Evolutionary conservation across 495 filamentous ascomycete genomes (phyloP).

Genomic region (Penicillium atrosanguineum): DNA sequence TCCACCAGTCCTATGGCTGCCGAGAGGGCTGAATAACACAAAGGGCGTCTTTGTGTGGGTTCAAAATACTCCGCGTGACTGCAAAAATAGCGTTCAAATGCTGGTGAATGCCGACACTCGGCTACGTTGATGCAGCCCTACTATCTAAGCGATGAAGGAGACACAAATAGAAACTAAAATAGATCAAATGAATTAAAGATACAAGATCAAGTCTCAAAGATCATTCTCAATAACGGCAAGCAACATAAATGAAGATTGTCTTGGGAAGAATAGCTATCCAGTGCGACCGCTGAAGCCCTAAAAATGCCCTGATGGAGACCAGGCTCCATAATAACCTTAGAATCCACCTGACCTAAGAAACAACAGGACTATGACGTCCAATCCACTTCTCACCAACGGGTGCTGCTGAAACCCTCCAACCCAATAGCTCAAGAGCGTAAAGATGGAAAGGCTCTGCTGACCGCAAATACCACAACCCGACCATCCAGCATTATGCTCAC

Average conservation of each 20-base stretch:
- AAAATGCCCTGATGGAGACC: slow-evolving; percentile 4
- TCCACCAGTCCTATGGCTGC: not conserved
- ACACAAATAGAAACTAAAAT: too few species aligned
- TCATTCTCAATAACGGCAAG: not conserved
- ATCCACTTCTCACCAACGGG: not conserved
- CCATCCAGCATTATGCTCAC: slow-evolving; percentile 20
- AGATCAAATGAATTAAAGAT: too few species aligned
- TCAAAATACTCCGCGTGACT: slow-evolving; percentile 3
- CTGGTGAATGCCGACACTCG: not conserved
- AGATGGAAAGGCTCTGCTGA: not conserved
- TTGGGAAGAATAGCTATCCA: not conserved
- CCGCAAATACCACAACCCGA: slow-evolving; percentile 6
- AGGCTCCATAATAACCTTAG: not conserved
- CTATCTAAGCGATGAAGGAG: not conserved
- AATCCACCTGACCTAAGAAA: not conserved
- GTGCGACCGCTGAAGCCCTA: slow-evolving; percentile 12
- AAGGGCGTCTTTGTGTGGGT: not conserved
- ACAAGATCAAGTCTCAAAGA: not conserved
- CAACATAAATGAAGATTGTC: not conserved
- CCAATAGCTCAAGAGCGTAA: not conserved
- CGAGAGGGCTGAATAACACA: not conserved
- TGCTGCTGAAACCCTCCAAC: not conserved
- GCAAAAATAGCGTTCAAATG: slow-evolving; percentile 5
- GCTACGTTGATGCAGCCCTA: not conserved
- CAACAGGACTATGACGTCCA: not conserved